Evolutionary conservation across 129 eudicot species (phyloP), one percentile per base, ranked within the genome.

Genomic region (Erigeron canadensis): DNA sequence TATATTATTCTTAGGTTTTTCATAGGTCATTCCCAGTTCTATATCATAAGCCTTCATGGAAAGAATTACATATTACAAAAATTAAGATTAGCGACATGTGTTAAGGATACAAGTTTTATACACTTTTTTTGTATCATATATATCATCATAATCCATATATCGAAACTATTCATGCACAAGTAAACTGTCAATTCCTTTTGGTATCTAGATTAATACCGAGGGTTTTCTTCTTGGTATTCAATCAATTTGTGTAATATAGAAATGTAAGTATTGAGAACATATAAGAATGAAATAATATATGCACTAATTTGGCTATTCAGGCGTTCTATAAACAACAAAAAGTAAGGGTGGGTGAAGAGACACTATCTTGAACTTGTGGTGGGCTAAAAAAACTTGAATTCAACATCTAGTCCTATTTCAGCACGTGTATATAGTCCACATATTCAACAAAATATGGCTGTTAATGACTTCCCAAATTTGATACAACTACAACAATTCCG

Each of bases 281-380:
- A 41, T 15, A 11, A 60, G 21, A 60, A 5, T 38, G 57, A 66
- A 9, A 72, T 22, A 16, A 57, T 45, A 54, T n/a, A 13, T 9
- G 13, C 17, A 58, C 41, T 38, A 22, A 38, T 41, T 60, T 62
- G 66, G 55, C 59, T 50, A 61, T 50, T 70, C 28, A 17, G 40
- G 58, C 61, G 22, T 70, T 51, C 57, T 46, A 63, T 45, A 63
- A 38, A 54, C 10, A 79, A 63, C 15, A 21, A 63, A 58, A 57
- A 8, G 47, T 8, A 57, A 48, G 51, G 65, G 64, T 78, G 43
- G 81, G 84, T 66, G 65, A 65, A 46, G 10, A 41, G 75, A 59
- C 72, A n/a, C 39, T 75, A 65, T 58, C 69, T 74, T 51, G 71
- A 70, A 78, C 40, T 50, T 60, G 75, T 68, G 75, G 63, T 60